Evolutionary conservation across 2,329 filamentous ascomycete genomes (phyloP).

Genomic region (Claviceps fusiformis): DNA sequence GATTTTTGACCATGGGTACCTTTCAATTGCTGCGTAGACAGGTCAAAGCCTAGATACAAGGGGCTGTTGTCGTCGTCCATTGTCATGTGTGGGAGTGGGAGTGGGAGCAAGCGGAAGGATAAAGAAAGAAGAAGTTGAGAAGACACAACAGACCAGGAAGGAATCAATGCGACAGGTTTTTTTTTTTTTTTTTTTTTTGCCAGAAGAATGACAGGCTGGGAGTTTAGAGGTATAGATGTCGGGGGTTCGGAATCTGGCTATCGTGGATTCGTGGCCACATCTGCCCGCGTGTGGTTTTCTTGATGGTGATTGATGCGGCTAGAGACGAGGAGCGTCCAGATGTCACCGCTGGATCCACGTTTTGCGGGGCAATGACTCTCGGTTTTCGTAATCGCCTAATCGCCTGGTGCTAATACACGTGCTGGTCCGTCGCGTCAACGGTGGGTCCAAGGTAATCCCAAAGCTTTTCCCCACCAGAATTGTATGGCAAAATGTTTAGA

Average conservation of each 20-base stretch:
- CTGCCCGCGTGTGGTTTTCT: not conserved
- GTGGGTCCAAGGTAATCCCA: too few relatives aligned
- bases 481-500: too few relatives aligned
- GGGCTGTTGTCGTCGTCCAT: constrained; percentile 27
- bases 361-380: not conserved
- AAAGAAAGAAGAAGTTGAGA: too few relatives aligned
- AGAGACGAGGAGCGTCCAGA: not conserved
- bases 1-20: constrained; percentile 33
- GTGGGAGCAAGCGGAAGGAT: not conserved
- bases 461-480: too few relatives aligned
- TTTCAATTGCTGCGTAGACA: constrained; percentile 95
- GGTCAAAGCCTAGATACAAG: constrained; percentile 83
- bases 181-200: too few relatives aligned
- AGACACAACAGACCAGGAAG: not conserved
- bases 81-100: not conserved
- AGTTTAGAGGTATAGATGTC: not conserved
- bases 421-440: too few relatives aligned
- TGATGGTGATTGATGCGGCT: constrained; percentile 1
- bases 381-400: not conserved
- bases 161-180: too few relatives aligned
- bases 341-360: not conserved
- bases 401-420: not conserved
- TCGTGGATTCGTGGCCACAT: not conserved
- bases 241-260: not conserved
- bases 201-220: not conserved